Base-by-base conservation (phyloP, 2,329 filamentous ascomycete species). In the Juglanconis juglandina region DNA sequence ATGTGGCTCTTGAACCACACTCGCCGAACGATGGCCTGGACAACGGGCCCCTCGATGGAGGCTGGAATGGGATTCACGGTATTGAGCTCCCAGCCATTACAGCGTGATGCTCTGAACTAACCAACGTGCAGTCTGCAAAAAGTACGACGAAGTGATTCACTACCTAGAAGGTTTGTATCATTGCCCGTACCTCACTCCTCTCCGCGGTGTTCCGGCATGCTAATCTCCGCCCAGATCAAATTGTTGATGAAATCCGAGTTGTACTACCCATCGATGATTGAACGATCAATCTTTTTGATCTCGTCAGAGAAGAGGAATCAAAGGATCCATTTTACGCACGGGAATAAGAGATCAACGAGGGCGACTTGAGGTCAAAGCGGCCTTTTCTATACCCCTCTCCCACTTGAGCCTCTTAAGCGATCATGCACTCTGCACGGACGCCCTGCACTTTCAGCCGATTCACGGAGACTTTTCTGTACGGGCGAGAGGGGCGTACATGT, bases 1-100 rank as follows among this genome's bases (percentile, higher is more conserved):
- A 70, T 52, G 44, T 68, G 61, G 61, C 68, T 14, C 59, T 68
- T 10, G 69, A 70, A 57, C 64, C 64, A 17, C 67, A 69, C 58
- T 50, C 62, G 39, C 53, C 58, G 32, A 62, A 59, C 3, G 67
- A 68, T 49, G 24, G 65, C 14, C 61, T 66, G 33, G 65, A 69
- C 41, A 63, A 65, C 42, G 67, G 66, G 11, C 65, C 65, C 9
- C 47, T 59, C 3, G 66, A 68, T 50, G 67, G 67, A 24, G 65
- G 65, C 35, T 68, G 65, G 65, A 65, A 64, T 48, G 65, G 67
- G 2, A 58, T 63, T 11, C 68, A 69, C 41, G 67, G 65, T 67
- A 61, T 47, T 62, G 46, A n/a, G 4, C 17, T 8, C 8, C 46
- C 10, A 30, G 14, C 14, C 17, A 32, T 35, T 32, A 32, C n/a